A percentile compares a stretch with the other conserved stretches of the same genome.
Evolutionary conservation across 305 asterid species (phyloP).

Genomic region (Salvia sclarea): DNA sequence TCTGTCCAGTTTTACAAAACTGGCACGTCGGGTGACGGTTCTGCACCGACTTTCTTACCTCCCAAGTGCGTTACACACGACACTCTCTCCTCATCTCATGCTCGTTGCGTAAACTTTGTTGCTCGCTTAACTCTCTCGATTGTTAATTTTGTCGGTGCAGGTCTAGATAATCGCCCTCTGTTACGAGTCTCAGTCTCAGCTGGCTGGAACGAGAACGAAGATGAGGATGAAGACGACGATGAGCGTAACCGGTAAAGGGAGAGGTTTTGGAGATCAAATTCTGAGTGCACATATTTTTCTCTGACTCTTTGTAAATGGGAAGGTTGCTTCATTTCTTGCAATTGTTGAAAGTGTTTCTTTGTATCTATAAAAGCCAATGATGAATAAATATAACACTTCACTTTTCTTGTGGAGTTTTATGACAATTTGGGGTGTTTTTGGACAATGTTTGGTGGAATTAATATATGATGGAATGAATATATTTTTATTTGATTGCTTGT

Average conservation of each 20-base stretch:
- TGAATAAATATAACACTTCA: constrained; percentile 11
- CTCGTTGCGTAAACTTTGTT: neutral
- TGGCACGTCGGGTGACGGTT: constrained; percentile 33
- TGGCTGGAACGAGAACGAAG: neutral
- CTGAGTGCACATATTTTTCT: constrained; percentile 15
- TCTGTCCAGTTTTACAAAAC: constrained; percentile 33
- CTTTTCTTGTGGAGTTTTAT: constrained; percentile 4
- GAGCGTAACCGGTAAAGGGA: neutral
- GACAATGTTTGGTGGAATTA: neutral
- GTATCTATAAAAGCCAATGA: constrained; percentile 4
- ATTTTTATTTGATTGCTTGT: neutral
- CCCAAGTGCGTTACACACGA: constrained; percentile 39
- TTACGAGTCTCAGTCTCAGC: constrained; percentile 1
- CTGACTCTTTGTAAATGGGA: neutral
- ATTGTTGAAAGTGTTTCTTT: neutral
- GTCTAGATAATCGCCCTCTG: constrained; percentile 23
- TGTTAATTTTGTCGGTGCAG: constrained; percentile 32
- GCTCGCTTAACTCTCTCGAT: neutral
- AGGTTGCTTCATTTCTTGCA: constrained; percentile 20
- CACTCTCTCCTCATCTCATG: neutral
- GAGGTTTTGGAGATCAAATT: constrained; percentile 20
- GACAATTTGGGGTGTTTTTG: too few species aligned
- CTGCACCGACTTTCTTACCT: constrained; percentile 32
- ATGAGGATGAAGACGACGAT: neutral
- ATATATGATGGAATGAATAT: neutral